Base-by-base conservation (phyloP, 345 rosid species). In the Tarenaya hassleriana region DNA sequence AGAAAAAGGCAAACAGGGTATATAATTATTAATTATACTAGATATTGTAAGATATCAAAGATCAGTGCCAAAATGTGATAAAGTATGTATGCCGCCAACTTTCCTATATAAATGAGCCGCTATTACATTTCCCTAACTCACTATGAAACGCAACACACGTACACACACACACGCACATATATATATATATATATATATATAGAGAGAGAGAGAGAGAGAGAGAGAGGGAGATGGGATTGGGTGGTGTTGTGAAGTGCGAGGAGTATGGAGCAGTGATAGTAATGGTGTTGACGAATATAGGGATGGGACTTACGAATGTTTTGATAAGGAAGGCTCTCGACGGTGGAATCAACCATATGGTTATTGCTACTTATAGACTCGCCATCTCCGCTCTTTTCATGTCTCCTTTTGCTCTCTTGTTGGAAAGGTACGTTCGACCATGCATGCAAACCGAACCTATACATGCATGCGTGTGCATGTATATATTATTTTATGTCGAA, bases 241-340 rank as follows among this genome's bases (percentile, higher is more conserved):
- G 37, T 24, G 29, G 2, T 2, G 29, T 24, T 47, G 64, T 66
- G 75, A 62, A 46, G 40, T 13, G 43, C 1, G 47, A 50, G 48
- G 66, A 66, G 41, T 80, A 82, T 81, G 73, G 66, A 46, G 80
- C 92, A 54, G 68, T 75, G 55, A 34, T 60, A 15, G 69, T 58
- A 16, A 69, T 88, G 81, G 56, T 80, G 46, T 55, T 56, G 1
- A 37, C 75, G 44, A 78, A 79, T 64, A 60, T 78, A 21, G 82
- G 71, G 3, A 72, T 82, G 41, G 81, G 94, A 8, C 53, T 70
- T 7, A 85, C 75, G 20, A 84, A 80, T 60, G 72, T 73, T 40
- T 73, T 84, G 34, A 67, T 85, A 41, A 82, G 80, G 82, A 75
- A 73, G 66, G 70, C 75, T 47, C 73, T 80, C n/a, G 78, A 80